Conservation (phyloP, 306 rosid genomes). For the Senna tora region DNA sequence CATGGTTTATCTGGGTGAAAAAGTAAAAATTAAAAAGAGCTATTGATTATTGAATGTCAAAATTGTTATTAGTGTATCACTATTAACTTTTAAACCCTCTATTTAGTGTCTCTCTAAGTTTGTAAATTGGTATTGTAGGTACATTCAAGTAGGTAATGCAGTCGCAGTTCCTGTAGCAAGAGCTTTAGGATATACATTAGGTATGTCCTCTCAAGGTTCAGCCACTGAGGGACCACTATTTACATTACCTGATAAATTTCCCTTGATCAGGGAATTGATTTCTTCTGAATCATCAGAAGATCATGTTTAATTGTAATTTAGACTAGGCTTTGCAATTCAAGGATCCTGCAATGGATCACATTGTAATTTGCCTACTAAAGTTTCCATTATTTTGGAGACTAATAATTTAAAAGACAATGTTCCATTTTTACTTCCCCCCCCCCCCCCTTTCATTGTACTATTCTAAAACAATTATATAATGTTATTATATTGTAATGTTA, state of each 20-base stretch:
- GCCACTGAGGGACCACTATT: constrained; percentile 36
- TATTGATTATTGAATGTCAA: too few relatives aligned
- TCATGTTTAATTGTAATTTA: constrained; percentile 10
- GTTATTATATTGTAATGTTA: too few relatives aligned
- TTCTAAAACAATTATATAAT: too few relatives aligned
- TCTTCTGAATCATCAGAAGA: constrained; percentile 54
- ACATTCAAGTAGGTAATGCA: constrained; percentile 89
- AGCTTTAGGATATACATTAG: constrained; percentile 74
- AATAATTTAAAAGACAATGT: neutral
- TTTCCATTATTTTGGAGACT: neutral
- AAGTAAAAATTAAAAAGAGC: neutral
- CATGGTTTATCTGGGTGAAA: neutral
- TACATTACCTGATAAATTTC: constrained; percentile 57
- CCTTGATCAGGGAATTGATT: constrained; percentile 38
- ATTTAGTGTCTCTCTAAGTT: too few relatives aligned
- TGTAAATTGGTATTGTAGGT: constrained; percentile 45
- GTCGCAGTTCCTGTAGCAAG: constrained; percentile 87
- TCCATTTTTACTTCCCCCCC: neutral
- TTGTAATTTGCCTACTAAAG: neutral
- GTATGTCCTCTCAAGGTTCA: constrained; percentile 58
- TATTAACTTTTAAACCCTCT: too few relatives aligned
- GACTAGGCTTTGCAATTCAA: neutral
- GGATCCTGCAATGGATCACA: neutral
- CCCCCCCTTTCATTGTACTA: neutral
- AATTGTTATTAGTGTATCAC: too few relatives aligned